Evolutionary conservation across 1,284 basidiomycete species (phyloP).

Genomic region (Amylostereum chailletii): DNA sequence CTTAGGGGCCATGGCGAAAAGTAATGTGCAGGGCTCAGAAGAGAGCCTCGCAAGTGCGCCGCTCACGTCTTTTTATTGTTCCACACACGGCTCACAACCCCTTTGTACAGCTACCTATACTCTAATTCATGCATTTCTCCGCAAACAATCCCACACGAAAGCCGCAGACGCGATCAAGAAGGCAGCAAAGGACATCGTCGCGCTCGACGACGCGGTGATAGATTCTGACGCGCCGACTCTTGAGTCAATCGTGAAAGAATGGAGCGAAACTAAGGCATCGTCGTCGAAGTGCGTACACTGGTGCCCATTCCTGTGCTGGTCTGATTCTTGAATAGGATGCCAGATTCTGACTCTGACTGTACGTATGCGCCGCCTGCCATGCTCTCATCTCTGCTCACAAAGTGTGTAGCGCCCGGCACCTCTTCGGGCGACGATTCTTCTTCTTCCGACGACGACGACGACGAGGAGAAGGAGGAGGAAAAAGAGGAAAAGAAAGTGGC

Average conservation of each 20-base stretch:
- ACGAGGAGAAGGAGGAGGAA: slow-evolving; percentile 1
- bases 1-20: not conserved
- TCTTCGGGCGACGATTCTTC: slow-evolving; percentile 1
- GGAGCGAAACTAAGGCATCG: slow-evolving; percentile 33
- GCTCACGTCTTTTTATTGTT: not conserved
- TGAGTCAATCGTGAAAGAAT: slow-evolving; percentile 53
- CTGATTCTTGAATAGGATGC: too few species aligned
- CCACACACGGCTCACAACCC: slow-evolving; percentile 1
- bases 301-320: too few species aligned
- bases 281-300: too few species aligned
- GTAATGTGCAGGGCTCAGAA: not conserved
- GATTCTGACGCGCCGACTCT: slow-evolving; percentile 40
- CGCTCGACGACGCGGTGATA: slow-evolving; percentile 42
- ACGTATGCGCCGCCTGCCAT: slow-evolving; percentile 9
- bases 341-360: slow-evolving; percentile 22
- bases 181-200: slow-evolving; percentile 49
- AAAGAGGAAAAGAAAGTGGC: not conserved
- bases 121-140: slow-evolving; percentile 65
- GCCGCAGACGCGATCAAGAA: slow-evolving; percentile 47
- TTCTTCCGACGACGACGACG: slow-evolving; percentile 2
- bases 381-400: too few species aligned
- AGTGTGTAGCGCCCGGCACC: not conserved
- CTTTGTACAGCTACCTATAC: slow-evolving; percentile 51
- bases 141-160: slow-evolving; percentile 50
- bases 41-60: not conserved